These are phyloP conservation scores for Panaeolus cyanescens DNA, from an alignment of 768 basidiomycete species.

Conservation along the genomic window DNA sequence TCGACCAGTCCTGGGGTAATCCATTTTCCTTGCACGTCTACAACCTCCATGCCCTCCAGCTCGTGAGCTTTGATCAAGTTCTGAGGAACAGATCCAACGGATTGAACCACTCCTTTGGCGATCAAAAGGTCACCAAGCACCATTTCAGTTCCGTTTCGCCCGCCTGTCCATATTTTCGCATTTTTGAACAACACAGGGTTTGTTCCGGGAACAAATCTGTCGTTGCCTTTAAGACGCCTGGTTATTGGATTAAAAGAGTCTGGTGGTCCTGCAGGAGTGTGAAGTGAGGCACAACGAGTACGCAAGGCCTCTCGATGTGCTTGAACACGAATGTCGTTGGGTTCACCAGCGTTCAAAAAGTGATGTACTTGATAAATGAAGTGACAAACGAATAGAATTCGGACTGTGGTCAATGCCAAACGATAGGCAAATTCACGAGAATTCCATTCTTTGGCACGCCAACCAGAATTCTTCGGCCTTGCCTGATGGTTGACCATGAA, in stretches of 20 bases:
- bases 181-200: constrained; percentile 72
- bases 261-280: background rate
- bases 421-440: too few relatives aligned
- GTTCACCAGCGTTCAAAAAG: too few relatives aligned
- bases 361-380: too few relatives aligned
- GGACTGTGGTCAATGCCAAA: too few relatives aligned
- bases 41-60: too few relatives aligned
- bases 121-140: constrained; percentile 69
- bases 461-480: too few relatives aligned
- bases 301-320: background rate
- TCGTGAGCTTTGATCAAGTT: constrained; percentile 34
- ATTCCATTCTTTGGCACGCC: too few relatives aligned
- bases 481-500: too few relatives aligned
- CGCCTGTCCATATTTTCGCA: constrained; percentile 67
- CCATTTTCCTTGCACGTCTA: constrained; percentile 70
- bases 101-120: constrained; percentile 63
- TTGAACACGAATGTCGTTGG: background rate
- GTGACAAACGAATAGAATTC: too few relatives aligned
- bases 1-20: constrained; percentile 45
- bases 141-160: constrained; percentile 50
- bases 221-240: constrained; percentile 19
- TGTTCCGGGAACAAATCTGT: constrained; percentile 68
- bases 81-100: constrained; percentile 53
- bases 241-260: background rate
- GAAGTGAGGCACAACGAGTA: background rate